Evolutionary conservation across 164 flowering plant genomes (phyloP).

Genomic region (Piper betle): DNA sequence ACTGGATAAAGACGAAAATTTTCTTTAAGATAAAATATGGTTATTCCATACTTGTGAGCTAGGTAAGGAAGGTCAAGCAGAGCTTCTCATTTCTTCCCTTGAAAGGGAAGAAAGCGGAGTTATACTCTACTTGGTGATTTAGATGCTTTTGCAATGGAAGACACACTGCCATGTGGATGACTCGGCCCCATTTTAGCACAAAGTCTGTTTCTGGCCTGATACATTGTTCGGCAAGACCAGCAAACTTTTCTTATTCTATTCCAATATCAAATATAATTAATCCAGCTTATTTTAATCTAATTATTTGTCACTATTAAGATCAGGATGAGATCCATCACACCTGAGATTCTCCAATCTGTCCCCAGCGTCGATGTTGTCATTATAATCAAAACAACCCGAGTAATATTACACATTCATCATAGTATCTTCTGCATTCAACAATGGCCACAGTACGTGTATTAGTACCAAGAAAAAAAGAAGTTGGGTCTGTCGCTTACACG

Average conservation of each 20-base stretch:
- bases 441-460: neutral
- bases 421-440: neutral
- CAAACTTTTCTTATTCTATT: neutral
- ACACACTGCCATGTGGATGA: neutral
- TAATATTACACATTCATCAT: neutral
- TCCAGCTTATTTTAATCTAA: neutral
- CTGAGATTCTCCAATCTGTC: neutral
- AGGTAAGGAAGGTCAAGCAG: neutral
- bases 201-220: neutral
- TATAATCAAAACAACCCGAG: neutral
- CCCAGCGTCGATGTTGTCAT: neutral
- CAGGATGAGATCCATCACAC: neutral
- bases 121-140: neutral
- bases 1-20: too few species aligned
- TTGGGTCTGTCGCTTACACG: too few species aligned
- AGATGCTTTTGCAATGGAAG: neutral
- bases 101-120: constrained; percentile 4
- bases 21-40: too few species aligned
- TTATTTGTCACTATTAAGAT: too few species aligned
- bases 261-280: too few species aligned
- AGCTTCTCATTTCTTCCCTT: constrained; percentile 4
- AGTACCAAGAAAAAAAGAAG: neutral
- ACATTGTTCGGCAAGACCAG: neutral
- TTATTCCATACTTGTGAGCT: neutral
- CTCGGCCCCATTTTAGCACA: neutral